phyloP scores from a whole-genome alignment of 192 early-diverging fungal species.

The Backusella tuberculispora region DNA sequence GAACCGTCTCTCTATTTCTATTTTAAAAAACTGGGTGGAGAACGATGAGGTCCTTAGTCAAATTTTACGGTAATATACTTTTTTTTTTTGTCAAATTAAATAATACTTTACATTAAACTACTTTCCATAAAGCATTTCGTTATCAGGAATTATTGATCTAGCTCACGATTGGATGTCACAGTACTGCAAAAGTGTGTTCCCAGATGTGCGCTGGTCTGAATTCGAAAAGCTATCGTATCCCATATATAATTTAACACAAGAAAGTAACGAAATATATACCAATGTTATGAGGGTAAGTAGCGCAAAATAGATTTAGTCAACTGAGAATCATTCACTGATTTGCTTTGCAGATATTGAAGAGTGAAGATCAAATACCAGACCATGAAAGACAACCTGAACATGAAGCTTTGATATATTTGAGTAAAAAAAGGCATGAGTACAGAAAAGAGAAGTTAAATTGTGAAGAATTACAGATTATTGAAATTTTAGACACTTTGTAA shows the following conservation, averaged over 20 bases:
- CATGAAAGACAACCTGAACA: neutral
- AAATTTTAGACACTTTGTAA: neutral
- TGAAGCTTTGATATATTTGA: constrained; percentile 1
- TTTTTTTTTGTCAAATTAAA: constrained; percentile 9
- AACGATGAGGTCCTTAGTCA: neutral
- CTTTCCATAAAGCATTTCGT: neutral
- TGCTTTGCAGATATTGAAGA: neutral
- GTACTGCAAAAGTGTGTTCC: constrained; percentile 8
- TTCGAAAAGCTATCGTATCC: neutral
- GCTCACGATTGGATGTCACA: neutral
- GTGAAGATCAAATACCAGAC: neutral
- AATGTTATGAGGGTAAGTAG: constrained; percentile 14
- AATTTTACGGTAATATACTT: neutral
- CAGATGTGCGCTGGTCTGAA: neutral
- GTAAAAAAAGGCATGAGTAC: constrained; percentile 3
- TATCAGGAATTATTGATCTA: constrained; percentile 8
- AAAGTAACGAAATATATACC: constrained; percentile 13
- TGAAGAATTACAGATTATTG: constrained; percentile 8
- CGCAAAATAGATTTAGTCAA: neutral
- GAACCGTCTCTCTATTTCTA: neutral
- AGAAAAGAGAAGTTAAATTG: constrained; percentile 7
- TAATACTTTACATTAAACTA: constrained; percentile 7
- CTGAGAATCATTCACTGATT: constrained; percentile 6
- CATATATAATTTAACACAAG: constrained; percentile 5
- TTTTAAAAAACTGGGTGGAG: neutral